Percentiles rank a stretch among this genome's conserved stretches.
Evolutionary conservation across 1,284 basidiomycete species (phyloP).

Genomic region (Tilletia horrida): DNA sequence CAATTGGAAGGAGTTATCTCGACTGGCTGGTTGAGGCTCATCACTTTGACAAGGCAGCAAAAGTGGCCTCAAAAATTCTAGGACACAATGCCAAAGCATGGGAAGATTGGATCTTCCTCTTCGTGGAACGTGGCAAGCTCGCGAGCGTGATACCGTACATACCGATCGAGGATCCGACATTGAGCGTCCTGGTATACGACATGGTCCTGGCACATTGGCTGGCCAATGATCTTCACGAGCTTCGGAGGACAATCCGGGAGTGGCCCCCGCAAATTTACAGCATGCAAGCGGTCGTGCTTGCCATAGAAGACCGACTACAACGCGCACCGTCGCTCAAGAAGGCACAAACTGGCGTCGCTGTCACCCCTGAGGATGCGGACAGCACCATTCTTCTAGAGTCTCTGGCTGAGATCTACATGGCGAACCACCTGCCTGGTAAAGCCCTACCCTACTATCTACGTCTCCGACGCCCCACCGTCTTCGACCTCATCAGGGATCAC

Average conservation of each 20-base stretch:
- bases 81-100: constrained; percentile 74
- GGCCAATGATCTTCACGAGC: constrained; percentile 63
- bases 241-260: constrained; percentile 65
- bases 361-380: constrained; percentile 1
- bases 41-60: constrained; percentile 77
- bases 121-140: constrained; percentile 77
- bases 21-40: constrained; percentile 59
- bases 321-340: constrained; percentile 17
- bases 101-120: constrained; percentile 93
- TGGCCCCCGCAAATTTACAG: constrained; percentile 94
- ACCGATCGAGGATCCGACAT: constrained; percentile 74
- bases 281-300: constrained; percentile 76
- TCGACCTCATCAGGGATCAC: constrained; percentile 88
- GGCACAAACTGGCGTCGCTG: neutral
- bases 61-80: constrained; percentile 81
- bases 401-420: constrained; percentile 82
- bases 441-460: constrained; percentile 85
- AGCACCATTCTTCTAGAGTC: constrained; percentile 73
- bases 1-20: constrained; percentile 49
- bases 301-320: constrained; percentile 73
- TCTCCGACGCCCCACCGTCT: constrained; percentile 80
- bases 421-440: constrained; percentile 86
- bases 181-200: constrained; percentile 84
- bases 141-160: constrained; percentile 84
- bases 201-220: constrained; percentile 89